Percentiles rank a stretch among this genome's conserved stretches.
Conservation (phyloP, 352 stramenopile genomes). For the Globisporangium apiculatum region DNA sequence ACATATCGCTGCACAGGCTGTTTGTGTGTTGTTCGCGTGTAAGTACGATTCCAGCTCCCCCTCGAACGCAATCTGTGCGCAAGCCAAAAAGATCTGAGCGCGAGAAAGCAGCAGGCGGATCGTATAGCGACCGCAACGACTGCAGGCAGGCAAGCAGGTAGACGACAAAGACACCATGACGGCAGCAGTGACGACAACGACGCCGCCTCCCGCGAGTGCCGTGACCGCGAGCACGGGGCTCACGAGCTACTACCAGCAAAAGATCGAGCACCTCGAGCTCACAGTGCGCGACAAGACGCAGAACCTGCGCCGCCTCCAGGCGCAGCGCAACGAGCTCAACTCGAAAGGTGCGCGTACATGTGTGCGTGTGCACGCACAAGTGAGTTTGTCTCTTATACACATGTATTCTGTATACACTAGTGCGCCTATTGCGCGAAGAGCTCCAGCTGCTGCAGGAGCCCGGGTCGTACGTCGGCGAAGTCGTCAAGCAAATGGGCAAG, state of each 20-base stretch:
- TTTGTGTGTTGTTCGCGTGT: no score
- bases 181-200: constrained; percentile 26
- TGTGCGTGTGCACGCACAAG: background rate
- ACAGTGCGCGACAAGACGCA: constrained; percentile 92
- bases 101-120: background rate
- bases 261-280: constrained; percentile 94
- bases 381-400: background rate
- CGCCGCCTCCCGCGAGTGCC: constrained; percentile 15
- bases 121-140: background rate
- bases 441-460: constrained; percentile 98
- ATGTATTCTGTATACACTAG: constrained; percentile 22
- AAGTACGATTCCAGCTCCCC: background rate
- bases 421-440: constrained; percentile 98
- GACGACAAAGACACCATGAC: constrained; percentile 17
- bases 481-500: constrained; percentile 99
- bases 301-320: constrained; percentile 97
- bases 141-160: constrained; percentile 1
- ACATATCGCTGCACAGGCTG: no score
- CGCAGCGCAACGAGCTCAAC: constrained; percentile 99
- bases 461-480: constrained; percentile 97
- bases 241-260: constrained; percentile 92
- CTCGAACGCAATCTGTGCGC: background rate
- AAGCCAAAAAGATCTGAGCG: background rate
- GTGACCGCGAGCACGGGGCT: constrained; percentile 34
- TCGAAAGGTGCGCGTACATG: constrained; percentile 81